These are phyloP conservation scores for Solanum okadae DNA, from an alignment of 257 asterid species.

Conservation along the genomic window DNA sequence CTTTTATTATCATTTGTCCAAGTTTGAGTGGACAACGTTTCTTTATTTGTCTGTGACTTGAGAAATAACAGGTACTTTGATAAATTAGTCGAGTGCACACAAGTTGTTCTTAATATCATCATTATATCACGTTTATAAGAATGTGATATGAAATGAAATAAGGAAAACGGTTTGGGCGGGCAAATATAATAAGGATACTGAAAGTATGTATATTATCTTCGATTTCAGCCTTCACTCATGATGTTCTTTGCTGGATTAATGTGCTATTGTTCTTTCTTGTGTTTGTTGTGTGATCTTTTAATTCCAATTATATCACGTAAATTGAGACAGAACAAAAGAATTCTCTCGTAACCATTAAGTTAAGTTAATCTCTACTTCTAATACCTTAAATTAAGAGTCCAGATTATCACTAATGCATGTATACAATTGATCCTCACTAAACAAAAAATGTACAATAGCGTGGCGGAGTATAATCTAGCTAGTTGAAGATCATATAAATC, in stretches of 20 bases:
- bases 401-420: neutral
- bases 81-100: neutral
- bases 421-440: neutral
- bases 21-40: neutral
- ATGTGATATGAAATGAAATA: neutral
- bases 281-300: neutral
- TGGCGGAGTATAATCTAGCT: neutral
- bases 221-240: neutral
- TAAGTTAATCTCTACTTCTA: neutral
- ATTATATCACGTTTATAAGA: neutral
- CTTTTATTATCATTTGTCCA: too few relatives aligned
- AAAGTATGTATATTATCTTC: neutral
- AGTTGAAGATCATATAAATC: neutral
- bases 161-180: neutral
- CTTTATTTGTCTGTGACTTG: neutral
- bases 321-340: neutral
- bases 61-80: neutral
- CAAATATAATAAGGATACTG: too few relatives aligned
- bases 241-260: neutral
- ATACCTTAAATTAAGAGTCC: neutral
- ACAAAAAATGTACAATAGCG: neutral
- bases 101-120: too few relatives aligned
- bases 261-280: too few relatives aligned
- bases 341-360: neutral
- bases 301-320: neutral